A percentile compares a stretch with the other conserved stretches of the same genome.
Conservation (phyloP, 345 rosid genomes). For the Murraya koenigii region DNA sequence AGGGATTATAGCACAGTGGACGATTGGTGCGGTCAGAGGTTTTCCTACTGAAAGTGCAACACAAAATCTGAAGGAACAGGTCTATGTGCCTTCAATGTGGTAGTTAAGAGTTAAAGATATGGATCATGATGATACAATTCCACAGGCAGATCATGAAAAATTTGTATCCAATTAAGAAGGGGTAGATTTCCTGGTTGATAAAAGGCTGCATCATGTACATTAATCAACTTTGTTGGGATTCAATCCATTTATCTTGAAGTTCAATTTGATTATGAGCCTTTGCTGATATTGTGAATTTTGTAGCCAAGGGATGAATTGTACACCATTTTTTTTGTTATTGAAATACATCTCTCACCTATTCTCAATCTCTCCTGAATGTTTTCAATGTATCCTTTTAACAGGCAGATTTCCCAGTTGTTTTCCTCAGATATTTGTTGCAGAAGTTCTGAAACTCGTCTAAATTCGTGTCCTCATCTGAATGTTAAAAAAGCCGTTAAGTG, state of each 20-base stretch:
- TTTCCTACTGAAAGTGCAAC: constrained; percentile 90
- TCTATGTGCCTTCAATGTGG: constrained; percentile 96
- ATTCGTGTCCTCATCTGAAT: not conserved
- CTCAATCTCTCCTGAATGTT: not conserved
- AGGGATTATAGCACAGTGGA: constrained; percentile 93
- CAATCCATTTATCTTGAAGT: not conserved
- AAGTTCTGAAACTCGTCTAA: not conserved
- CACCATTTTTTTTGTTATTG: not conserved
- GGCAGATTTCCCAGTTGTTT: not conserved
- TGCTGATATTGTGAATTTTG: not conserved
- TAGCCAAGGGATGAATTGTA: not conserved
- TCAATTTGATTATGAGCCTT: constrained; percentile 2
- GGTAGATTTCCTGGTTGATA: not conserved
- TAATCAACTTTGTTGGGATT: not conserved
- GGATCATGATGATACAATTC: not conserved
- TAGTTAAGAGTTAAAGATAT: constrained; percentile 25
- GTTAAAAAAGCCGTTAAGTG: not conserved
- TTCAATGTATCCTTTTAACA: not conserved
- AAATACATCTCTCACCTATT: not conserved
- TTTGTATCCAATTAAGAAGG: not conserved
- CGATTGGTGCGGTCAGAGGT: constrained; percentile 86
- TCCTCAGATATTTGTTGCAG: not conserved
- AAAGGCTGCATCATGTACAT: not conserved
- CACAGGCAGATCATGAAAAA: not conserved
- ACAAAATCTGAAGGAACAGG: constrained; percentile 90